Evolutionary conservation across 2,329 filamentous ascomycete genomes (phyloP), one percentile per base, ranked within the genome.

Genomic region (Fusarium dimerum): DNA sequence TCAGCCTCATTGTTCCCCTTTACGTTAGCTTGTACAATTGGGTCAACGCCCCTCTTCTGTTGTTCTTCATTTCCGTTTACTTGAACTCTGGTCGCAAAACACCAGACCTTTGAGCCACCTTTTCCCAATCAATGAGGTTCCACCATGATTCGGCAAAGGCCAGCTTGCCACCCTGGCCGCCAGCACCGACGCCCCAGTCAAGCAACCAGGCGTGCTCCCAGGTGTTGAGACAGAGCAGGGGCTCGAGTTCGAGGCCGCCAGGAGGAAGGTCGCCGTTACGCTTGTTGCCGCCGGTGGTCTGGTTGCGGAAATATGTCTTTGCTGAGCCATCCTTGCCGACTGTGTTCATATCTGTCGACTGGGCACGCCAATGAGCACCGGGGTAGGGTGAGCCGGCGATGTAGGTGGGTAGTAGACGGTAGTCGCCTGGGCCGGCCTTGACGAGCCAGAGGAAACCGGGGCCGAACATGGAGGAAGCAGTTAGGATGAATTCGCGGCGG

Each of bases 381-480:
- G 89, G 84, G 73, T 93, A 94, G 5, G 94, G 94, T 8, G 89
- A 90, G 52, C 94, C 94, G 52, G 93, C 92, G 55, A 92, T 84
- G 78, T 97, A 99, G 51, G 94, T 99, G 64, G 85, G 82, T 52
- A 99, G 80, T 67, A 99, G 82, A 66, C 86, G 85, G 75, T 79
- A 80, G 63, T 77, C 78, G 68, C 62, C 64, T 54, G 71, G 67
- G 48, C 67, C 72, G 62, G 65, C 69, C 73, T 84, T 84, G 66
- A 97, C 89, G 56, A 99, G 86, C 94, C 94, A 99, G 69, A 97
- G 89, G 75, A 95, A 97, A 60, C 94, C 94, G 1, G 93, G 92
- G 49, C 93, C 94, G 76, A 99, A 97, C 92, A 97, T 97, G 76
- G 86, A 83, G 61, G 84, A 80, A 52, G 93, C 93, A 40, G 88